Evolutionary conservation across 1,284 basidiomycete genomes (phyloP), one percentile per base, ranked within the genome.

Genomic region (Tilletia setariae): DNA sequence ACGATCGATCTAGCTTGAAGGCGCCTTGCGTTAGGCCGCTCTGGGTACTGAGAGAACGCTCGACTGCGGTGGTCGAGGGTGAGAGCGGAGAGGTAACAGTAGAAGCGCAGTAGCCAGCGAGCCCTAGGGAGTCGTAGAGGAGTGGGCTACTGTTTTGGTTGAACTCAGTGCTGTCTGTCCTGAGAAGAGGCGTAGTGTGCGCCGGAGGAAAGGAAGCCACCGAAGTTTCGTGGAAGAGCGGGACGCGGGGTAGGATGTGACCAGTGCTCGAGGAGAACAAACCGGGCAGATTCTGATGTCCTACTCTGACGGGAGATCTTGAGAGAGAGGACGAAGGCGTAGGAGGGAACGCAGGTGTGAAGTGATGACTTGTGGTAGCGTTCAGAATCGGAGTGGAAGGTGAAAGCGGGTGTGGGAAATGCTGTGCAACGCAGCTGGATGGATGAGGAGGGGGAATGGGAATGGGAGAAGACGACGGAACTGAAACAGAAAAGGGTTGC

Each of bases 351-450:
- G 51, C 23, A 25, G 51, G 51, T 53, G 28, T 21, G 51, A 53
- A 25, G n/a, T 21, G 51, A 28, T 25, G 15, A 23, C 19, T 16
- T 6, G 16, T 16, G 46, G 6, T 4, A 23, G 46, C 3, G 16
- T 16, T n/a, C 46, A 49, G 19, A 16, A 19, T 49, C 46, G 46
- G 46, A 7, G 46, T 49, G 16, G 46, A 49, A 19, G 21, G 46
- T 19, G 46, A 23, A 49, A 28, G 13, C n/a, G 21, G 51, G n/a
- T 53, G n/a, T 53, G 51, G 13, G 21, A 35, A 61, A 35, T 25
- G 56, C 56, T 61, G 56, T 16, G 56, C 56, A 16, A 32, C 56
- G 30, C 56, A 61, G 56, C 56, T 30, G 13, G 32, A 59, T 16
- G 7, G 19, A 19, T 9, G 47, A 49, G 8, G n/a, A 13, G 51